Evolutionary conservation across 73 alveolate genomes (phyloP).

Genomic region (Tetrahymena malaccensis): DNA sequence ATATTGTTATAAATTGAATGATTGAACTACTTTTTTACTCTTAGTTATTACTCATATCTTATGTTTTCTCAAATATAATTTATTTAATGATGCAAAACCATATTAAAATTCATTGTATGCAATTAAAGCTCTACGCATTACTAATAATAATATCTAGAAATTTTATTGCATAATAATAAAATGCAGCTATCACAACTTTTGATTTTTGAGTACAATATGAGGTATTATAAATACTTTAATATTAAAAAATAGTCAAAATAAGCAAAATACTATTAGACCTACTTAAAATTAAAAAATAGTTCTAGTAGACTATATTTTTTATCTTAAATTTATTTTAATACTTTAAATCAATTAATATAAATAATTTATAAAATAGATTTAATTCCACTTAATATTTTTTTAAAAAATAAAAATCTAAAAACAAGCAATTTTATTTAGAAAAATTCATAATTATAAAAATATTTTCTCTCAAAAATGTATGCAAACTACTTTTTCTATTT

Average conservation of each 20-base stretch:
- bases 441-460: background rate
- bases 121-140: background rate
- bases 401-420: no score
- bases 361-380: background rate
- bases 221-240: background rate
- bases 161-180: background rate
- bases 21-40: background rate
- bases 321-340: background rate
- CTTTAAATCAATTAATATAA: background rate
- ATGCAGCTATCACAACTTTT: background rate
- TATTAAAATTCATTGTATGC: background rate
- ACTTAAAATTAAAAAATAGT: background rate
- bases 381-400: no score
- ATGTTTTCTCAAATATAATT: background rate
- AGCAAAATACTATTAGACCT: background rate
- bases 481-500: background rate
- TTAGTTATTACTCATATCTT: background rate
- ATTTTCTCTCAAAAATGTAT: no score
- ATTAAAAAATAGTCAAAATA: background rate
- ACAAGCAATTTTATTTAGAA: background rate
- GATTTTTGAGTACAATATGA: background rate
- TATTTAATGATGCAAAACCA: background rate
- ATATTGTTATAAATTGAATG: background rate
- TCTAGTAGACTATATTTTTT: background rate
- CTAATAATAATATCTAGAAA: background rate